Evolutionary conservation across 495 filamentous ascomycete species (phyloP), one percentile per base, ranked within the genome.

Genomic region (Lentithecium fluviatile): DNA sequence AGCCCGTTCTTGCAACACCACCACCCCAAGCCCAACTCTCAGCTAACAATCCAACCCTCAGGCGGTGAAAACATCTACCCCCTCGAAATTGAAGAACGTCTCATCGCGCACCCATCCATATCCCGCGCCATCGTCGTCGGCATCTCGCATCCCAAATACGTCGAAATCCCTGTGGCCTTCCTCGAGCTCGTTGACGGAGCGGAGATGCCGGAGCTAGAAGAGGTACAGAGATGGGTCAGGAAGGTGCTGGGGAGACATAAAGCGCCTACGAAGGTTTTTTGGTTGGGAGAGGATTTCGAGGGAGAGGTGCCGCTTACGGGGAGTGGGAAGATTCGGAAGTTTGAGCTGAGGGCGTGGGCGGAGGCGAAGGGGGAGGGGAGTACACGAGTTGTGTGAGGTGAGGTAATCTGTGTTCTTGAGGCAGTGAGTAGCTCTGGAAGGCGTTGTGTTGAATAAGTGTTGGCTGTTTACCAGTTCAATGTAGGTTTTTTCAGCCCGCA

Each of bases 261-360:
- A 73, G 82, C 84, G 32, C 86, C 85, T 1, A 76, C 78, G 49
- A 77, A 86, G 62, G 69, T 89, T 17, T 87, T 88, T 62, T 86
- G 83, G 70, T 78, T 88, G 49, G 85, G 85, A 0, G 71, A 81
- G 62, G 80, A 82, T 49, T 82, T 78, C n/a, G 77, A 80, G 17
- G 70, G 62, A 2, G 74, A 77, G 8, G 74, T 86, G 3, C 86
- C 85, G 3, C 73, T 87, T 53, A 89, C 86, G 32, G 85, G 85
- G 0, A 89, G 85, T 69, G 86, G 86, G 7, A 89, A 89, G 74
- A 80, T 89, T 20, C 78, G 84, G 62, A 88, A 89, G 73, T 82
- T 66, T 45, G 40, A 58, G 69, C 75, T 88, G 74, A 80, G 82
- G 21, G 73, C 82, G 65, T 70, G 81, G 60, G 83, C 82, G 6